Evolutionary conservation across 768 basidiomycete species (phyloP).

Genomic region (Chiua virens): DNA sequence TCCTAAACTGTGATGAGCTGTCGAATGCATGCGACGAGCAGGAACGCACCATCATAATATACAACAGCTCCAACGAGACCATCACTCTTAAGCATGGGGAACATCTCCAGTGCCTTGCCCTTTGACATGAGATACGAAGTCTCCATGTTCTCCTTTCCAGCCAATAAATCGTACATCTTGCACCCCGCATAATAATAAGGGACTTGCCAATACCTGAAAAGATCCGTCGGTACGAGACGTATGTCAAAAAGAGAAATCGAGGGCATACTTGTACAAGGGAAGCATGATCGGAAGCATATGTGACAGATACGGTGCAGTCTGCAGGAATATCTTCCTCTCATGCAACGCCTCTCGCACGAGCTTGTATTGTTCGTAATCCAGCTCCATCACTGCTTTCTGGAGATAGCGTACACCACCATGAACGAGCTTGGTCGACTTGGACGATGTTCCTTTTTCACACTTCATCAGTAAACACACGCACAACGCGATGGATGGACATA

Average conservation of each 20-base stretch:
- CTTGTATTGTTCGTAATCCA: conserved; percentile 96
- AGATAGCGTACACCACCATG: conserved; percentile 98
- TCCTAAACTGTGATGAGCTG: conserved; percentile 43
- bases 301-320: conserved; percentile 92
- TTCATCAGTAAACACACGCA: neutral
- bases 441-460: conserved; percentile 71
- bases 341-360: conserved; percentile 94
- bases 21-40: neutral
- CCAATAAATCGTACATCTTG: conserved; percentile 94
- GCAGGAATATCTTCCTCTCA: conserved; percentile 90
- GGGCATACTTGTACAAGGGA: conserved; percentile 84
- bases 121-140: conserved; percentile 93
- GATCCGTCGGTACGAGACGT: too few species aligned
- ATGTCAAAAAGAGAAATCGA: neutral
- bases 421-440: conserved; percentile 96
- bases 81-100: conserved; percentile 93
- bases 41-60: conserved; percentile 85
- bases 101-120: conserved; percentile 89
- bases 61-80: conserved; percentile 94
- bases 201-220: conserved; percentile 84
- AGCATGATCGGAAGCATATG: conserved; percentile 96
- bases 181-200: conserved; percentile 96
- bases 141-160: conserved; percentile 97
- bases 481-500: conserved; percentile 34
- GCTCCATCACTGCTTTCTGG: conserved; percentile 93